These are phyloP conservation scores for Escallonia rubra DNA, from an alignment of 129 eudicot genomes.

Conservation along the genomic window DNA sequence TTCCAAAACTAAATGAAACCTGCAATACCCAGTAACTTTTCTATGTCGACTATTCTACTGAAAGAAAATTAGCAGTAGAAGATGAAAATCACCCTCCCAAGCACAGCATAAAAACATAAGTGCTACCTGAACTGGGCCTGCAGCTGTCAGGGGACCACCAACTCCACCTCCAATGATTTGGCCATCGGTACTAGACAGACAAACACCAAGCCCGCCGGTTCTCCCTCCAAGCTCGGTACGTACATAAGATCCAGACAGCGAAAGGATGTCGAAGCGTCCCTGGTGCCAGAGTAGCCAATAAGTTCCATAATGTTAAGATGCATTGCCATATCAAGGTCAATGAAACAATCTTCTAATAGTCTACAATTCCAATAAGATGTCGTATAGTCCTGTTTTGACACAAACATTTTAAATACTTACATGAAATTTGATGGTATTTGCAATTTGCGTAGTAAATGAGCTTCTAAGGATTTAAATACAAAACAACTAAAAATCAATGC, in stretches of 20 bases:
- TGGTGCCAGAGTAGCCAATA: constrained; percentile 21
- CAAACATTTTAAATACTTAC: no score
- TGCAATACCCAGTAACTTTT: background rate
- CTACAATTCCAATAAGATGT: no score
- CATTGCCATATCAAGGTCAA: background rate
- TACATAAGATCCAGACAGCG: constrained; percentile 65
- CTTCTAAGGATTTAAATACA: no score
- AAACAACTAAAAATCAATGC: no score
- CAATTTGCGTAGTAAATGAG: no score
- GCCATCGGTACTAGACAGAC: constrained; percentile 59
- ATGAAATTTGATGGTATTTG: no score
- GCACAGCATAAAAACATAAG: background rate
- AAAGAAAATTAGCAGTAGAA: background rate
- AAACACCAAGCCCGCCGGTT: constrained; percentile 71
- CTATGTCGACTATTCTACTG: background rate
- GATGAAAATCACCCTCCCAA: background rate
- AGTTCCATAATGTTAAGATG: background rate
- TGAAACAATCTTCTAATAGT: background rate
- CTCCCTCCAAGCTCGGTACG: constrained; percentile 62
- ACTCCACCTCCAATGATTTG: constrained; percentile 73
- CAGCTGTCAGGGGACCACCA: constrained; percentile 67
- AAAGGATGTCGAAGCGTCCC: constrained; percentile 78
- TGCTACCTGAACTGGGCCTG: constrained; percentile 72
- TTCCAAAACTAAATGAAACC: background rate
- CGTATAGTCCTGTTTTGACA: no score